Percentiles rank a stretch among this genome's conserved stretches.
Evolutionary conservation across 2,329 filamentous ascomycete genomes (phyloP).

Genomic region (Monilinia fructigena): DNA sequence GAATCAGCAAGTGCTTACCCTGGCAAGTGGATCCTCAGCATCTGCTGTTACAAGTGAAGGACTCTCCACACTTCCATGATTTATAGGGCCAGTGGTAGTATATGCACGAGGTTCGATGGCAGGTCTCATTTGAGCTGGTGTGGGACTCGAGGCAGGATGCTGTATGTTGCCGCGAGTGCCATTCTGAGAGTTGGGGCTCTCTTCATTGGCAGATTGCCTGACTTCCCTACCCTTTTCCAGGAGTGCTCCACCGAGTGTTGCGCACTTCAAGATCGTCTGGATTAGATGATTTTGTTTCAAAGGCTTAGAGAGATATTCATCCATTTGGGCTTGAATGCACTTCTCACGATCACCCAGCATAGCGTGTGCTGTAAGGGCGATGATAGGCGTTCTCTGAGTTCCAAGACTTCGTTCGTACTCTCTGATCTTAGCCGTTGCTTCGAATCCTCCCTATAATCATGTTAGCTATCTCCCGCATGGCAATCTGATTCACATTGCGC

Average conservation of each 20-base stretch:
- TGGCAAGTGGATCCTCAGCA: slow-evolving; percentile 51
- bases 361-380: slow-evolving; percentile 93
- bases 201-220: slow-evolving; percentile 41
- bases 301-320: slow-evolving; percentile 96
- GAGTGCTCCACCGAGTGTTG: slow-evolving; percentile 80
- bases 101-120: slow-evolving; percentile 62
- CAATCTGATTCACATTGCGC: slow-evolving; percentile 34
- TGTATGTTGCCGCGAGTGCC: slow-evolving; percentile 22
- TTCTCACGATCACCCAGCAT: slow-evolving; percentile 99
- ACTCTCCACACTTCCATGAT: slow-evolving; percentile 57
- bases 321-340: slow-evolving; percentile 98
- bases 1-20: slow-evolving; percentile 33
- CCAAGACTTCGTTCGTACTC: slow-evolving; percentile 86
- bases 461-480: slow-evolving; percentile 41
- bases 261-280: slow-evolving; percentile 95
- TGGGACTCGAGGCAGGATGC: slow-evolving; percentile 27
- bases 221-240: slow-evolving; percentile 72
- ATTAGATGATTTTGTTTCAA: slow-evolving; percentile 96
- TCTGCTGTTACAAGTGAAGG: slow-evolving; percentile 61
- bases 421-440: slow-evolving; percentile 93
- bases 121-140: slow-evolving; percentile 45
- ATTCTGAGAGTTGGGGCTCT: slow-evolving; percentile 31
- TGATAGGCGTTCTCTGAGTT: slow-evolving; percentile 85
- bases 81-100: slow-evolving; percentile 64
- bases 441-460: slow-evolving; percentile 76